phyloP scores from a whole-genome alignment of 2,329 filamentous ascomycete species.

The Juglanconis oblonga region DNA sequence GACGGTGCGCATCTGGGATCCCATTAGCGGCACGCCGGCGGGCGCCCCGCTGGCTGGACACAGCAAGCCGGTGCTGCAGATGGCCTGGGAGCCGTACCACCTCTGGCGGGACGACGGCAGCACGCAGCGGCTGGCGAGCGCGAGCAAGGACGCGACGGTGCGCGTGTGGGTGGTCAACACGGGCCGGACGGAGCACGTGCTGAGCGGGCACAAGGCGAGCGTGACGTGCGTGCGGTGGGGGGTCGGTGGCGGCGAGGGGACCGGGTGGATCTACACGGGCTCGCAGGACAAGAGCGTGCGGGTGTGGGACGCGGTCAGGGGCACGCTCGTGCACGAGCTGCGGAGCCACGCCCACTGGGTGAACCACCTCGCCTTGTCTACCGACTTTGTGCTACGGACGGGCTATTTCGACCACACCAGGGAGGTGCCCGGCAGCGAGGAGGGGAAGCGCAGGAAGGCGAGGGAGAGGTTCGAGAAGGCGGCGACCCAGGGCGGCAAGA shows the following conservation, averaged over 20 bases:
- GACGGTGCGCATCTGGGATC: constrained; percentile 85
- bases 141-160: constrained; percentile 85
- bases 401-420: constrained; percentile 82
- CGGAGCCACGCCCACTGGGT: constrained; percentile 89
- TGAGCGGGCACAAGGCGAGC: constrained; percentile 84
- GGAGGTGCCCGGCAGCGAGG: constrained; percentile 62
- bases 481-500: constrained; percentile 69
- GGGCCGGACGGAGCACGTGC: constrained; percentile 73
- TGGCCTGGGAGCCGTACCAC: constrained; percentile 94
- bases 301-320: constrained; percentile 80
- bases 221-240: constrained; percentile 95
- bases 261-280: constrained; percentile 75
- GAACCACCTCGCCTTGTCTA: constrained; percentile 90
- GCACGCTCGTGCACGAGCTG: constrained; percentile 76
- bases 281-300: constrained; percentile 92
- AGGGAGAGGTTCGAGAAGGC: constrained; percentile 83
- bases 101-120: constrained; percentile 69
- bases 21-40: constrained; percentile 71
- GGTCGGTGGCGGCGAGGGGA: constrained; percentile 49
- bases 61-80: constrained; percentile 80
- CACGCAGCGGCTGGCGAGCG: constrained; percentile 78
- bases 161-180: constrained; percentile 82
- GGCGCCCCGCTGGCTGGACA: constrained; percentile 79
- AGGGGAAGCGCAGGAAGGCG: constrained; percentile 71
- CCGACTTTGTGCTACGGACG: constrained; percentile 84